A percentile compares a stretch with the other conserved stretches of the same genome.
Evolutionary conservation across 1,139 yeast species (phyloP).

Genomic region (Debaryomyces sp.): DNA sequence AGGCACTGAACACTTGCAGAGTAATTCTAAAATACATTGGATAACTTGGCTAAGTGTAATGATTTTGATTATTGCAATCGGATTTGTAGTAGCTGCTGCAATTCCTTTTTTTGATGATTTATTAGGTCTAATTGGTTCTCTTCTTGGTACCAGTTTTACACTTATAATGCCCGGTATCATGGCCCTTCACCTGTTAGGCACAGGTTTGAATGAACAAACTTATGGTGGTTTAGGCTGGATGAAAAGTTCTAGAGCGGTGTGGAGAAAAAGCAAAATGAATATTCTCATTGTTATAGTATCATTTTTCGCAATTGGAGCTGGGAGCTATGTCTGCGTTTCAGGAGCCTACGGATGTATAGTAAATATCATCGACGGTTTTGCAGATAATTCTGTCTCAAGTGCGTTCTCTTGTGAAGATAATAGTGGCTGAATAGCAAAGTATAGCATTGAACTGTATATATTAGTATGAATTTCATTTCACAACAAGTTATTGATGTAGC

Average conservation of each 20-base stretch:
- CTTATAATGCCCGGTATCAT: slow-evolving; percentile 15
- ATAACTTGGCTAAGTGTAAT: slow-evolving; percentile 14
- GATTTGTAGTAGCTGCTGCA: slow-evolving; percentile 16
- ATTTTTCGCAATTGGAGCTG: slow-evolving; percentile 4
- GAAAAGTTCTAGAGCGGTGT: background rate
- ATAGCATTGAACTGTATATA: background rate
- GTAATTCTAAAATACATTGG: slow-evolving; percentile 15
- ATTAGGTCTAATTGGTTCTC: slow-evolving; percentile 9
- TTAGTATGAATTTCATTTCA: no score
- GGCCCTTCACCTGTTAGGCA: slow-evolving; percentile 12
- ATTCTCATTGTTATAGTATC: background rate
- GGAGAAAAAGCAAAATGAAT: slow-evolving; percentile 3
- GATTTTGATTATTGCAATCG: slow-evolving; percentile 12
- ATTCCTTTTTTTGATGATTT: slow-evolving; percentile 17
- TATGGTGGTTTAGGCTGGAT: slow-evolving; percentile 1
- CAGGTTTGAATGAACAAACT: background rate
- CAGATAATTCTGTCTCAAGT: slow-evolving; percentile 10
- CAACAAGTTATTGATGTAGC: no score
- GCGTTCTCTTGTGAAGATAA: slow-evolving; percentile 14
- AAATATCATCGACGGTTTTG: slow-evolving; percentile 10
- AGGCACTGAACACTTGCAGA: slow-evolving; percentile 13
- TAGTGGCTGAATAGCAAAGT: slow-evolving; percentile 6
- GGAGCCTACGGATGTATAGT: slow-evolving; percentile 13
- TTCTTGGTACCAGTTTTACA: slow-evolving; percentile 14
- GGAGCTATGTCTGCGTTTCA: slow-evolving; percentile 11